phyloP scores from a whole-genome alignment of 257 asterid species.

The Plantago major region DNA sequence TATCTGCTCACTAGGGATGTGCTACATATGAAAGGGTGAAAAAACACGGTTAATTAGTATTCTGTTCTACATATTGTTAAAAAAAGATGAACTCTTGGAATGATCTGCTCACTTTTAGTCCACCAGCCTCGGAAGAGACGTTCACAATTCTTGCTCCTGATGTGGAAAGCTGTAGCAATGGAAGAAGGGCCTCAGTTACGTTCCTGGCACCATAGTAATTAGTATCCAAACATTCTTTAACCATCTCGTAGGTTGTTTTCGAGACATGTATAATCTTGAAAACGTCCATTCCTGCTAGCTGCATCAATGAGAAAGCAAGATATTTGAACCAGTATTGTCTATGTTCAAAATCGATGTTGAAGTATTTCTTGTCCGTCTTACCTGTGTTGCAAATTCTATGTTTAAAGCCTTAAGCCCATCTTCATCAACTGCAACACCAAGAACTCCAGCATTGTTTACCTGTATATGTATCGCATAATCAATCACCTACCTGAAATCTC shows the following conservation, averaged over 20 bases:
- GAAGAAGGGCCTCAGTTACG: conserved; percentile 76
- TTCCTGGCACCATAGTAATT: conserved; percentile 75
- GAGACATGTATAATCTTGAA: conserved; percentile 46
- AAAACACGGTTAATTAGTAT: too few relatives aligned
- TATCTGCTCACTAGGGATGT: too few relatives aligned
- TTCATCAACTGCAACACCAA: conserved; percentile 44
- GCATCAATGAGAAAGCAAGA: conserved; percentile 18
- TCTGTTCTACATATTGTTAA: too few relatives aligned
- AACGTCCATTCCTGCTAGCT: conserved; percentile 70
- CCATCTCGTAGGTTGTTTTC: too few relatives aligned
- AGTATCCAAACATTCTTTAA: conserved; percentile 56
- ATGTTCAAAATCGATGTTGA: too few relatives aligned
- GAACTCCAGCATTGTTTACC: too few relatives aligned
- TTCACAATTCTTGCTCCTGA: conserved; percentile 68
- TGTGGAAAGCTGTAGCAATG: conserved; percentile 47
- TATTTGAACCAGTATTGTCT: too few relatives aligned
- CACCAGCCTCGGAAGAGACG: conserved; percentile 66
- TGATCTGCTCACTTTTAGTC: conserved; percentile 45
- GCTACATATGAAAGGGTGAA: too few relatives aligned
- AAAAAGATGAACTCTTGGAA: too few relatives aligned
- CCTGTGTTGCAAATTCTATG: conserved; percentile 63
- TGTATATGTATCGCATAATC: too few relatives aligned
- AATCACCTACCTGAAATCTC: too few relatives aligned
- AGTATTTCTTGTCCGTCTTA: too few relatives aligned
- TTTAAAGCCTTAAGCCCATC: conserved; percentile 54